phyloP scores from a whole-genome alignment of 768 basidiomycete genomes.

The Pisolithus tinctorius region DNA sequence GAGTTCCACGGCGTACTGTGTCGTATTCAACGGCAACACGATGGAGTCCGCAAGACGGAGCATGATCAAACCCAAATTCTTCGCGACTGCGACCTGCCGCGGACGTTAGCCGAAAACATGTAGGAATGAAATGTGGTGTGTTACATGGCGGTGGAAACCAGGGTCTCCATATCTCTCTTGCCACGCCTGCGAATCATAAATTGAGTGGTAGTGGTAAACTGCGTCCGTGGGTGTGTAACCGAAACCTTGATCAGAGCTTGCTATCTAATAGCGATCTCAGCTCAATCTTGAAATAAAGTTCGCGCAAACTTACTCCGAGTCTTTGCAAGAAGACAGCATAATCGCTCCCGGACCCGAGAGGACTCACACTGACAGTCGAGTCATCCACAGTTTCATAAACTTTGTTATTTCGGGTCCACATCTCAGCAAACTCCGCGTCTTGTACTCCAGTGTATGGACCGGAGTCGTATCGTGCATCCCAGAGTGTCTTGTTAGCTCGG shows the following conservation, averaged over 20 bases:
- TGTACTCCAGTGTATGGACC: conserved; percentile 42
- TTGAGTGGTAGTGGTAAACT: conserved; percentile 69
- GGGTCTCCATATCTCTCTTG: conserved; percentile 73
- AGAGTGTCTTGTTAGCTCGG: conserved; percentile 43
- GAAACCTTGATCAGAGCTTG: conserved; percentile 30
- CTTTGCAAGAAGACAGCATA: conserved; percentile 89
- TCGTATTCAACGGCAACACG: conserved; percentile 68
- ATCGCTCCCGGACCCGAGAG: conserved; percentile 86
- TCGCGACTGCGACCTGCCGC: conserved; percentile 55
- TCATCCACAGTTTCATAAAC: conserved; percentile 13
- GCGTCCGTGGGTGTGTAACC: conserved; percentile 41
- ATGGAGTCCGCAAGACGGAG: conserved; percentile 60
- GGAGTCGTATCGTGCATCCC: conserved; percentile 49
- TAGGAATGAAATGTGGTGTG: conserved; percentile 11
- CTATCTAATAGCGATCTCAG: conserved; percentile 18
- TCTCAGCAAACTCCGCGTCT: conserved; percentile 37
- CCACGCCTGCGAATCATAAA: conserved; percentile 70
- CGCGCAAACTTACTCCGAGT: conserved; percentile 43
- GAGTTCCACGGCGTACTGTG: conserved; percentile 68
- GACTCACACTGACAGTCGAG: conserved; percentile 36
- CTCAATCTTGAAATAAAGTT: neutral
- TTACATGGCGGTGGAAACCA: conserved; percentile 65
- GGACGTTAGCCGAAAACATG: neutral
- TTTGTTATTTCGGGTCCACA: conserved; percentile 33
- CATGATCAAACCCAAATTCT: conserved; percentile 55